Base-by-base conservation (phyloP, 805 yeast genomes). In the Hanseniaspora opuntiae region DNA sequence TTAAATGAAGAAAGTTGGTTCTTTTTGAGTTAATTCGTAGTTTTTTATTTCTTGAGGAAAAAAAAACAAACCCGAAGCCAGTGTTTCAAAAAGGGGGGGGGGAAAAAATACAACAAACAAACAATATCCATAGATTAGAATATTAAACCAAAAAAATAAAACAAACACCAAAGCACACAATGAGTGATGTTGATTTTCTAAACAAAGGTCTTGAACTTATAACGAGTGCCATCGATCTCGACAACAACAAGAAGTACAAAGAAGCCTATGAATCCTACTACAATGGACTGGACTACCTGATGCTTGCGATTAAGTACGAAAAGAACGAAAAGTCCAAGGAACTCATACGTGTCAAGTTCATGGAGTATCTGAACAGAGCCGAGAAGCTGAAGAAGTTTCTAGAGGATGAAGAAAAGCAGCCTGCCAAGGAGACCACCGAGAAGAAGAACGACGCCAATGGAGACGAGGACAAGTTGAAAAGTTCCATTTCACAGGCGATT, bases 261-360 rank as follows among this genome's bases (percentile, higher is more conserved):
- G 97, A 93, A 60, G 97, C 98, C 0, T 90, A 90, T 67, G 85
- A 87, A 56, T 76, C 86, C 45, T 93, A 93, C 68, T 89, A 86
- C 71, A 85, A 85, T 61, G 97, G 97, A 1, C 73, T 93, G 54
- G 97, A 93, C 67, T 93, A 93, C 68, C 73, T 93, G 61, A 88
- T 93, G 96, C 74, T 88, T 59, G 98, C 98, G 4, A 74, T 93
- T 61, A 93, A 93, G 69, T 90, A 84, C 62, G 98, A 93, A 68
- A 90, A 89, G 67, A 93, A 89, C 67, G 82, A 84, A 22, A 82
- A 82, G 60, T 83, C 94, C 37, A 90, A 89, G 65, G 96, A 88
- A 59, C 74, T 90, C 56, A 86, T 93, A 59, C 78, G 89, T 63
- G 78, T 87, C 9, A 88, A 88, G 66, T 86, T 90, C 66, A 84